Evolutionary conservation across 257 asterid species (phyloP), one percentile per base, ranked within the genome.

Genomic region (Galeopsis tetrahit): DNA sequence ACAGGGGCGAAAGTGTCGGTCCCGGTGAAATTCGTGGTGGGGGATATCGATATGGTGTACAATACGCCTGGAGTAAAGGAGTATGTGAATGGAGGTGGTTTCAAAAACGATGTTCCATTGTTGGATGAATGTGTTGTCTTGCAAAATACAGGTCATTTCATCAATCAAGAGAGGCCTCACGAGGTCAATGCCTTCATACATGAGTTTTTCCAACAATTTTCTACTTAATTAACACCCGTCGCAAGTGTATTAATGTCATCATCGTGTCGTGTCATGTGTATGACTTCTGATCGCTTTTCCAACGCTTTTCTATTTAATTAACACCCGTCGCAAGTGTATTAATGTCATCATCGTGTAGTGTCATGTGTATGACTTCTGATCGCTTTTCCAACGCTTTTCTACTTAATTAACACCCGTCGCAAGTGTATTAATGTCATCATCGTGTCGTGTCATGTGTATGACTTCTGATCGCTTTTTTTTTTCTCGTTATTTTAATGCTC

Each of bases 51-150:
- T 40, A 77, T 89, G 92, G 82, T 86, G 67, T 94, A 94, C 73
- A 89, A 83, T 0, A 94, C 96, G 0, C 96, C 95, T 10, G 99
- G 99, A 17, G 76, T 87, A 44, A 89, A 89, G 87, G 98, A 94
- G 68, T 94, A 91, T 10, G 86, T 94, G 3, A 93, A 88, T n/a
- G 93, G 93, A 0, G 97, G 96, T 4, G 92, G 84, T 1, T 89
- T 94, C 89, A 89, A 88, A 42, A 73, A 78, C 1, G 98, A 94
- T 15, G 99, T 94, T 39, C 98, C 99, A 0, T 55, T 88, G 68
- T 55, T 91, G 78, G 91, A 87, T 64, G 97, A 91, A 1, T 78
- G 89, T 61, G 76, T 87, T 9, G 87, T 94, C 61, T 46, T 94
- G 68, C 79, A 85, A 66, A 82, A 90, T n/a, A 84, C 84, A 10